Evolutionary conservation across 768 basidiomycete species (phyloP).

Genomic region (Bullera alba): DNA sequence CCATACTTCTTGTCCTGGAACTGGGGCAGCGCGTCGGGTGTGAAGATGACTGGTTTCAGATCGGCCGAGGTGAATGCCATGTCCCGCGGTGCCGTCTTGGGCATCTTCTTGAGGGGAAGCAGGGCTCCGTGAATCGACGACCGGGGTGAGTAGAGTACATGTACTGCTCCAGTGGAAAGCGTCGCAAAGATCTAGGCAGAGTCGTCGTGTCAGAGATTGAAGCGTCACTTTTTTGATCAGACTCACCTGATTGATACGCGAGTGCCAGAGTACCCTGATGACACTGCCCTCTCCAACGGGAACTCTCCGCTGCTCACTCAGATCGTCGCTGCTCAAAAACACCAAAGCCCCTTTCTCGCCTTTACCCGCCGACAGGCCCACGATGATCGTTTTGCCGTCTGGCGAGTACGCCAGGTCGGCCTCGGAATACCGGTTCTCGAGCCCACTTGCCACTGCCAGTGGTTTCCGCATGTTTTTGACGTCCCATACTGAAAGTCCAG

Average conservation of each 20-base stretch:
- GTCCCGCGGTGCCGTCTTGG: slow-evolving; percentile 69
- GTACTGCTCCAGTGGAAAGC: slow-evolving; percentile 76
- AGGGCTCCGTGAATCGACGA: slow-evolving; percentile 90
- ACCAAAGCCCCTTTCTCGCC: slow-evolving; percentile 63
- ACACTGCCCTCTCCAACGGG: slow-evolving; percentile 51
- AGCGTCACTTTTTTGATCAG: neutral
- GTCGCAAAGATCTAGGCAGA: slow-evolving; percentile 69
- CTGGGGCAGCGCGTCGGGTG: slow-evolving; percentile 86
- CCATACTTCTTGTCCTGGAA: slow-evolving; percentile 72
- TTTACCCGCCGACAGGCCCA: slow-evolving; percentile 54
- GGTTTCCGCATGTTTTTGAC: slow-evolving; percentile 85
- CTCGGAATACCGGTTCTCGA: slow-evolving; percentile 76
- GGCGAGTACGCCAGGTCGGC: slow-evolving; percentile 95
- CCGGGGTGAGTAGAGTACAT: slow-evolving; percentile 84
- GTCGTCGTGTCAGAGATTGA: neutral
- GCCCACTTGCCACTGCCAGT: slow-evolving; percentile 57
- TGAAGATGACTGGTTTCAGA: slow-evolving; percentile 78
- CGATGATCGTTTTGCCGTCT: slow-evolving; percentile 80
- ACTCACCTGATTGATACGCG: slow-evolving; percentile 90
- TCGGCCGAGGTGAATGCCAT: slow-evolving; percentile 66
- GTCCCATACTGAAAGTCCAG: slow-evolving; percentile 83
- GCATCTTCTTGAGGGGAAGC: slow-evolving; percentile 77
- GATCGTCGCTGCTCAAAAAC: slow-evolving; percentile 62
- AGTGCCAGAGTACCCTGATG: slow-evolving; percentile 88
- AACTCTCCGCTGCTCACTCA: slow-evolving; percentile 52